Percentiles rank a stretch among this genome's conserved stretches.
These are phyloP conservation scores for Pythium scleroteichum DNA, from an alignment of 352 stramenopile genomes.

Conservation along the genomic window DNA sequence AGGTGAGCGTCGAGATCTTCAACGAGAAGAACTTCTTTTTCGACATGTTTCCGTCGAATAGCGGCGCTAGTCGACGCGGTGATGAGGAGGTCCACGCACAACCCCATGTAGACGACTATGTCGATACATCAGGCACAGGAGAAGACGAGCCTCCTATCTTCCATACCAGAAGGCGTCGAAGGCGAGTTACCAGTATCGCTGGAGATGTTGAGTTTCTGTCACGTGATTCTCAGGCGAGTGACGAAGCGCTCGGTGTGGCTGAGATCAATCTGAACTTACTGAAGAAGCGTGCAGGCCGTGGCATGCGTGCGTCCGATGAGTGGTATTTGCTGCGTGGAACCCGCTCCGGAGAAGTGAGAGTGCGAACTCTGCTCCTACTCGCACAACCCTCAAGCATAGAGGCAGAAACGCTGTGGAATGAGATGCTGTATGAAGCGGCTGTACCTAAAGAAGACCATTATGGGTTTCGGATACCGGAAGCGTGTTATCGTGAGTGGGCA, in stretches of 20 bases:
- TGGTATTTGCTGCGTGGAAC: constrained; percentile 61
- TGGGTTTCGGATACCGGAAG: constrained; percentile 59
- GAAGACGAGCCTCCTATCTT: too few species aligned
- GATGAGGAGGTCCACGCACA: neutral
- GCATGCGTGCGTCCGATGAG: constrained; percentile 41
- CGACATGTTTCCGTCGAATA: constrained; percentile 70
- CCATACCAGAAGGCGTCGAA: too few species aligned
- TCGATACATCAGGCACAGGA: neutral
- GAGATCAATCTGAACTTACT: constrained; percentile 51
- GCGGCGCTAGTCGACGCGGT: constrained; percentile 7
- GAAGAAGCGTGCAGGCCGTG: constrained; percentile 28
- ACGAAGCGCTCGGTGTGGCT: constrained; percentile 55
- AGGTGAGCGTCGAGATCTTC: constrained; percentile 52
- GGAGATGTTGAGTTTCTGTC: too few species aligned
- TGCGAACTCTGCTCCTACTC: constrained; percentile 58
- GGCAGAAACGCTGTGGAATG: constrained; percentile 41
- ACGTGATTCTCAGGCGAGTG: constrained; percentile 11
- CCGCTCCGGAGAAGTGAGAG: constrained; percentile 59
- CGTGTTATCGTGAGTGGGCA: constrained; percentile 41
- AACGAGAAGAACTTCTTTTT: constrained; percentile 85
- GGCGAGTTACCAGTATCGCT: too few species aligned
- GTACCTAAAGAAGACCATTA: constrained; percentile 58
- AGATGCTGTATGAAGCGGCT: constrained; percentile 30
- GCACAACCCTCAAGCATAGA: constrained; percentile 1
- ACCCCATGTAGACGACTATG: neutral